Percentiles rank a stretch among this genome's conserved stretches.
Evolutionary conservation across 345 rosid species (phyloP).

Genomic region (Hibiscus trionum): DNA sequence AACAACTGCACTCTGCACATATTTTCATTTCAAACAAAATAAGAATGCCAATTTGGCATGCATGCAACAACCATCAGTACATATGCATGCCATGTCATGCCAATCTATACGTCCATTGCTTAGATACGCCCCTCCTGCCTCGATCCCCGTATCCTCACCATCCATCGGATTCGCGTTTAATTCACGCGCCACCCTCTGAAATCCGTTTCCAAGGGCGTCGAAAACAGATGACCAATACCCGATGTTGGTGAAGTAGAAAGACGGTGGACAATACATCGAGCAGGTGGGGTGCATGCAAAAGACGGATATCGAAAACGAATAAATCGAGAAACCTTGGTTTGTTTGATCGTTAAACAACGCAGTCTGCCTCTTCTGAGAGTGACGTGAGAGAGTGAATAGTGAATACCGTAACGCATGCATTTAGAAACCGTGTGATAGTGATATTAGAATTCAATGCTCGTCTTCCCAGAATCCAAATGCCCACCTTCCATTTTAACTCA

Average conservation of each 20-base stretch:
- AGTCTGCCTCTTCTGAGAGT: slow-evolving; percentile 5
- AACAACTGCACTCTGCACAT: neutral
- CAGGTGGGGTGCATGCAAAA: neutral
- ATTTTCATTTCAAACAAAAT: too few species aligned
- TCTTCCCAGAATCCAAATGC: neutral
- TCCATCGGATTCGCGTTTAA: neutral
- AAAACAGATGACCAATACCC: too few species aligned
- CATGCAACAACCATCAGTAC: slow-evolving; percentile 10
- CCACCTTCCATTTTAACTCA: neutral
- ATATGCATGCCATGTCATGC: slow-evolving; percentile 42
- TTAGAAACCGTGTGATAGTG: slow-evolving; percentile 33
- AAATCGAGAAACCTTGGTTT: neutral
- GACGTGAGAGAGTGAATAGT: slow-evolving; percentile 16
- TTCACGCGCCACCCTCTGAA: slow-evolving; percentile 1
- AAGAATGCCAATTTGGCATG: neutral
- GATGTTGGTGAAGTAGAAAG: too few species aligned
- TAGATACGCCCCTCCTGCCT: slow-evolving; percentile 17
- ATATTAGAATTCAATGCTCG: slow-evolving; percentile 24
- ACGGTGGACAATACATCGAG: neutral
- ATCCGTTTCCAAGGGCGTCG: neutral
- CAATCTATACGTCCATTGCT: slow-evolving; percentile 20
- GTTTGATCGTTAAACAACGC: neutral
- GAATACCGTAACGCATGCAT: slow-evolving; percentile 19
- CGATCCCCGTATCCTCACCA: neutral
- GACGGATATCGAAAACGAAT: neutral